Conservation (phyloP, 495 filamentous ascomycete species). For the Coniosporium apollinis region DNA sequence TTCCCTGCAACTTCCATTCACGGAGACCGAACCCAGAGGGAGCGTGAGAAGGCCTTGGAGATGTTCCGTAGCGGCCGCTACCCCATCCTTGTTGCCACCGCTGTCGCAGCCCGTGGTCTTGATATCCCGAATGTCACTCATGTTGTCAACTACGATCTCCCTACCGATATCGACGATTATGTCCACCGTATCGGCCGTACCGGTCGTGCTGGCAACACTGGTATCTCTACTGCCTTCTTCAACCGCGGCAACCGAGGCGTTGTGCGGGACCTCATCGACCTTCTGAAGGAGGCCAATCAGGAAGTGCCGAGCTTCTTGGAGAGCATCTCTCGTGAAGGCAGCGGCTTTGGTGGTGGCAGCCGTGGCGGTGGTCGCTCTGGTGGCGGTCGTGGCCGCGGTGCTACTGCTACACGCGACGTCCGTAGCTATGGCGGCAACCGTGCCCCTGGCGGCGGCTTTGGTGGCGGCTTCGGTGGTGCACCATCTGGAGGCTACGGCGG, state of each 20-base stretch:
- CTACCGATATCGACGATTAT: conserved; percentile 97
- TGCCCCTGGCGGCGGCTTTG: conserved; percentile 33
- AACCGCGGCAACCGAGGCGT: conserved; percentile 98
- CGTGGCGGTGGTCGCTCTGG: conserved; percentile 39
- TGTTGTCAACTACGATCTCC: conserved; percentile 97
- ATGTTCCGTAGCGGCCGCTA: conserved; percentile 88
- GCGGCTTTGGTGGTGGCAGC: conserved; percentile 51
- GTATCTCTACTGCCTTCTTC: conserved; percentile 97
- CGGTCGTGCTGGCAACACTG: conserved; percentile 96
- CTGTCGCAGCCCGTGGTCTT: conserved; percentile 84
- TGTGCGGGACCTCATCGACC: conserved; percentile 83
- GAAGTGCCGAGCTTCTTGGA: conserved; percentile 88
- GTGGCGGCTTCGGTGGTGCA: conserved; percentile 28
- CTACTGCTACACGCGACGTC: conserved; percentile 68
- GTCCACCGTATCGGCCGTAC: conserved; percentile 99
- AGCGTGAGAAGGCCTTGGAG: conserved; percentile 94
- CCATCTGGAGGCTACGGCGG: conserved; percentile 27
- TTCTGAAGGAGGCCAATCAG: conserved; percentile 96
- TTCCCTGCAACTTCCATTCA: conserved; percentile 97
- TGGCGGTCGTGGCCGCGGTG: conserved; percentile 47
- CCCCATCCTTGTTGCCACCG: conserved; percentile 92
- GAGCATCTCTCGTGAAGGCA: conserved; percentile 86
- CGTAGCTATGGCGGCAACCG: conserved; percentile 56
- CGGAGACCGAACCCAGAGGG: conserved; percentile 93
- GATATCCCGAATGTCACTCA: conserved; percentile 98